Percentiles rank a stretch among this genome's conserved stretches.
These are phyloP conservation scores for Parasitella parasitica DNA, from an alignment of 371 early-diverging fungal species.

Conservation along the genomic window DNA sequence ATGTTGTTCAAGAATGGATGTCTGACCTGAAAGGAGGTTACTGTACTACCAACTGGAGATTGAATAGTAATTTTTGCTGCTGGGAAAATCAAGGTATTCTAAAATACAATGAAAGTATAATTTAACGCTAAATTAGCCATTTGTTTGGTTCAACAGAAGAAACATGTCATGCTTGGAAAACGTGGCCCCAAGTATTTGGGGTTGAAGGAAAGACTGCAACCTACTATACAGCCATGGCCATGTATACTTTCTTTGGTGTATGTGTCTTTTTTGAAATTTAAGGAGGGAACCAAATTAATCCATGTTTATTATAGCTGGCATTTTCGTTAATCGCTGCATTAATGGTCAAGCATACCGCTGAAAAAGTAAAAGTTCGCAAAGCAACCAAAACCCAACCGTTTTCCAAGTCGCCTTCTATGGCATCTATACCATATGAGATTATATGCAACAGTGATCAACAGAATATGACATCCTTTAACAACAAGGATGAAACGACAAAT, in stretches of 20 bases:
- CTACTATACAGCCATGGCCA: constrained; percentile 36
- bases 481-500: constrained; percentile 8
- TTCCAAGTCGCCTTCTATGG: constrained; percentile 23
- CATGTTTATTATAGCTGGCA: constrained; percentile 21
- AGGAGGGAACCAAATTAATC: background rate
- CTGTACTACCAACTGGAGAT: constrained; percentile 81
- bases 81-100: constrained; percentile 65
- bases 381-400: constrained; percentile 16
- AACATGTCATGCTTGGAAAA: constrained; percentile 42
- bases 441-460: background rate
- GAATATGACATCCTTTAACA: background rate
- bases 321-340: constrained; percentile 40
- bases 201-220: constrained; percentile 14
- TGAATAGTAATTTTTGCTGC: constrained; percentile 91
- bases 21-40: constrained; percentile 83
- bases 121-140: background rate
- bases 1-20: constrained; percentile 79
- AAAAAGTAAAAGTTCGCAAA: constrained; percentile 33
- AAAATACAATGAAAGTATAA: background rate
- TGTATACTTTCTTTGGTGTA: constrained; percentile 48
- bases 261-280: background rate
- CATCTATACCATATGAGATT: constrained; percentile 14
- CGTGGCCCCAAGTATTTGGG: constrained; percentile 44
- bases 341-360: constrained; percentile 47
- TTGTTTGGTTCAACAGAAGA: constrained; percentile 2